Conservation (phyloP, 441 rosid species). For the Omphalea diandra region DNA sequence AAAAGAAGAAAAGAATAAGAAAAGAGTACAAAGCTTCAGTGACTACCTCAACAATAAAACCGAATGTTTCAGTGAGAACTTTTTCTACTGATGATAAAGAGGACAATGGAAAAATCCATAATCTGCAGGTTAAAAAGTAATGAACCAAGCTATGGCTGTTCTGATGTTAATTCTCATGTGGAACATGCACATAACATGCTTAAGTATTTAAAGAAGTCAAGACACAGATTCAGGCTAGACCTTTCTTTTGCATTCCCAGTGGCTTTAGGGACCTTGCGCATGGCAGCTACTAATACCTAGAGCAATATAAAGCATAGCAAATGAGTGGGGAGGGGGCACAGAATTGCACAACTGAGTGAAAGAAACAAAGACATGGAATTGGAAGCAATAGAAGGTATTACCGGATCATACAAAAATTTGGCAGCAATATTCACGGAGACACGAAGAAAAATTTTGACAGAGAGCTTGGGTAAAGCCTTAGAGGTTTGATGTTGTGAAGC, state of each 20-base stretch:
- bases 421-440: slow-evolving; percentile 73
- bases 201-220: neutral
- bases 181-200: too few relatives aligned
- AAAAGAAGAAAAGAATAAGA: neutral
- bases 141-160: slow-evolving; percentile 24
- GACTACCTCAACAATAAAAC: slow-evolving; percentile 62
- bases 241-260: slow-evolving; percentile 94
- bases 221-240: slow-evolving; percentile 45
- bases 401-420: slow-evolving; percentile 70
- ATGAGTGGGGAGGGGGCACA: slow-evolving; percentile 4
- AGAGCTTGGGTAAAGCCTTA: slow-evolving; percentile 43
- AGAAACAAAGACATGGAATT: neutral
- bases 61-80: slow-evolving; percentile 42
- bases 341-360: neutral
- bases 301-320: slow-evolving; percentile 16
- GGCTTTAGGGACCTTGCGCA: slow-evolving; percentile 81
- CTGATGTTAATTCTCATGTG: slow-evolving; percentile 6
- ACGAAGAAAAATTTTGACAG: slow-evolving; percentile 67
- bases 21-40: neutral
- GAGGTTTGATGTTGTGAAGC: slow-evolving; percentile 33
- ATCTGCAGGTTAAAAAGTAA: slow-evolving; percentile 43
- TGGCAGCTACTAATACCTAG: slow-evolving; percentile 69
- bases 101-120: slow-evolving; percentile 80
- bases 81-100: slow-evolving; percentile 72
- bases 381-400: slow-evolving; percentile 23